Conservation (phyloP, 371 early-diverging fungal species). For the Saksenaea vasiformis region DNA sequence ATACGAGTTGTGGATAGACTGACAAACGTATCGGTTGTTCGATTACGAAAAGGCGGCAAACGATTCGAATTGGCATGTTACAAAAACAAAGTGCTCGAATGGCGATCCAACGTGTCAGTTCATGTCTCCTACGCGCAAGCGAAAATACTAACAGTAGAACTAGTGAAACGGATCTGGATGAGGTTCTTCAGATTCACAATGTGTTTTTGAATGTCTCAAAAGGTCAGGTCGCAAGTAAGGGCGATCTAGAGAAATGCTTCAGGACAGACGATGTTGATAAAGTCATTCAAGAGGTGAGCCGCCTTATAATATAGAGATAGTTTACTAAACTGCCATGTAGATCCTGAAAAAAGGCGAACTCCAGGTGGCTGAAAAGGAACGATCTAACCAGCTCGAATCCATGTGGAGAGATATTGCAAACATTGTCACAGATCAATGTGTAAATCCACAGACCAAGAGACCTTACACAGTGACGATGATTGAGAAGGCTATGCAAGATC, state of each 20-base stretch:
- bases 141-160: background rate
- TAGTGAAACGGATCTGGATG: slow-evolving; percentile 94
- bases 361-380: slow-evolving; percentile 95
- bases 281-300: slow-evolving; percentile 80
- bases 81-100: slow-evolving; percentile 98
- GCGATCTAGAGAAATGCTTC: slow-evolving; percentile 87
- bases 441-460: slow-evolving; percentile 93
- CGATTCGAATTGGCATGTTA: slow-evolving; percentile 98
- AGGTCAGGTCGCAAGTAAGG: slow-evolving; percentile 90
- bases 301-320: background rate
- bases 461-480: slow-evolving; percentile 97
- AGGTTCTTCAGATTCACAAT: slow-evolving; percentile 92
- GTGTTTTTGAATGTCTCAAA: slow-evolving; percentile 96
- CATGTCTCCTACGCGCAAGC: too few species aligned
- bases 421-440: slow-evolving; percentile 90
- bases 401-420: slow-evolving; percentile 90
- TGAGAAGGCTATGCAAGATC: slow-evolving; percentile 93
- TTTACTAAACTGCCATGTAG: slow-evolving; percentile 29
- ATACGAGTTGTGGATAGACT: slow-evolving; percentile 46
- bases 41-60: slow-evolving; percentile 95
- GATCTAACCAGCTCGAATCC: slow-evolving; percentile 81
- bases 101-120: slow-evolving; percentile 87
- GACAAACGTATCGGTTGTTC: slow-evolving; percentile 95
- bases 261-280: slow-evolving; percentile 83
- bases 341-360: slow-evolving; percentile 94